Evolutionary conservation across 495 filamentous ascomycete genomes (phyloP).

Genomic region (Ascodesmis nigricans): DNA sequence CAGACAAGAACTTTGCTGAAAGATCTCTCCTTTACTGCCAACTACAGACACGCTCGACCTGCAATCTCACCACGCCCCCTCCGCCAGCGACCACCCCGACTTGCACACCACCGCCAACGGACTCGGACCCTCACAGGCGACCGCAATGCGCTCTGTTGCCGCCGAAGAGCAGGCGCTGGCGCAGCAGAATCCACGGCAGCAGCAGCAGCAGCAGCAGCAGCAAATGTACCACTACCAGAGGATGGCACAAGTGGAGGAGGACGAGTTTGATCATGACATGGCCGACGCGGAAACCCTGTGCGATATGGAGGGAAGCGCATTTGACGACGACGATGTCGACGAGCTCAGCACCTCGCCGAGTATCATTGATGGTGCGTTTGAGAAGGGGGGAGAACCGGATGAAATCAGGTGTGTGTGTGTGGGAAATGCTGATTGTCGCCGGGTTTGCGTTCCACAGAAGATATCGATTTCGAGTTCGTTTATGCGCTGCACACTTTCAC

Average conservation of each 20-base stretch:
- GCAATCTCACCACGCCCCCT: constrained; percentile 59
- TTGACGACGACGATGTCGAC: constrained; percentile 82
- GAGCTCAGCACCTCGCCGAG: constrained; percentile 95
- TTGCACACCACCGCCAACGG: constrained; percentile 24
- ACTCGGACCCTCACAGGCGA: constrained; percentile 61
- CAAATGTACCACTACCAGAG: constrained; percentile 26
- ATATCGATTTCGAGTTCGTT: constrained; percentile 99
- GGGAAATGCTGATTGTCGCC: constrained; percentile 24
- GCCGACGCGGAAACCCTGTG: constrained; percentile 33
- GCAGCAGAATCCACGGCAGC: constrained; percentile 29
- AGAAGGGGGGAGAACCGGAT: too few species aligned
- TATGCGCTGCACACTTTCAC: constrained; percentile 96
- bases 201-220: constrained; percentile 31
- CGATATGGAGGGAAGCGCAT: constrained; percentile 38
- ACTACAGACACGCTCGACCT: constrained; percentile 77
- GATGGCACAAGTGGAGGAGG: constrained; percentile 27
- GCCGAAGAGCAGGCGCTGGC: constrained; percentile 52
- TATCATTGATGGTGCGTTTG: constrained; percentile 97
- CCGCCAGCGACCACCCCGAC: constrained; percentile 49
- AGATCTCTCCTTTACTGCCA: not conserved
- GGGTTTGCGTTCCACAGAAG: constrained; percentile 43
- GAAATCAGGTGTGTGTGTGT: not conserved
- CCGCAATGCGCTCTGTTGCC: constrained; percentile 54
- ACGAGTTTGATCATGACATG: constrained; percentile 22
- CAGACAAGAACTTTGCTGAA: not conserved